Evolutionary conservation across 176 grass and related monocot genomes (phyloP), one percentile per base, ranked within the genome.

Genomic region (Chrysopogon serrulatus): DNA sequence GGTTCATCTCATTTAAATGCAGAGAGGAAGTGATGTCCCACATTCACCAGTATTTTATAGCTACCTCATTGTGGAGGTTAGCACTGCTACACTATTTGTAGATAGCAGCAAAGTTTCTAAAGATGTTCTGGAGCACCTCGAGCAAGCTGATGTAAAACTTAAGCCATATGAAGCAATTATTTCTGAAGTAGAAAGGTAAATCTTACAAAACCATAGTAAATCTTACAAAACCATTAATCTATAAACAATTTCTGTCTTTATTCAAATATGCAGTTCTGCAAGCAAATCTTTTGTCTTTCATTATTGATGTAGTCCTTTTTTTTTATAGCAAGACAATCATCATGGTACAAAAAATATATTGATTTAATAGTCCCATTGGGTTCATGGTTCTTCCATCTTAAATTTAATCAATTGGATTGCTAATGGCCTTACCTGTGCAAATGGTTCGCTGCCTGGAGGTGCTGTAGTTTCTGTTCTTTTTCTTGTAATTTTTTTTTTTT

Each of bases 21-120:
- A 98, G 96, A 95, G 96, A 87, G 96, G 96, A 87, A 93, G 75
- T 86, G 96, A 98, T 83, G 82, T 93, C 82, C 93, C 96, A 54
- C 71, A 98, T 76, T 98, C 96, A 78, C 96, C 96, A 87, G 93
- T 98, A 64, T 98, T 95, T 84, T 98, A 98, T 87, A 85, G 90
- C 72, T 95, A 98, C 87, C 79, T 98, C 42, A 76, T 90, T 83
- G 91, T 98, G 54, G 96, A 93, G 75, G 68, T 81, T 76, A 82
- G 26, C 54, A 36, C 70, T 63, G 92, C 91, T 76, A 88, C 89
- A 69, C 87, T 98, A 71, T 98, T 98, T 91, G 83, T 98, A 65
- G 96, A 98, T 87, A 87, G 45, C 60, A 90, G 60, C 35, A 98
- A 98, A 83, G 77, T 98, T 79, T 90, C 91, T 82, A 75, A 78